Evolutionary conservation across 1,139 yeast species (phyloP).

Genomic region (Saccharomyces hybrid): DNA sequence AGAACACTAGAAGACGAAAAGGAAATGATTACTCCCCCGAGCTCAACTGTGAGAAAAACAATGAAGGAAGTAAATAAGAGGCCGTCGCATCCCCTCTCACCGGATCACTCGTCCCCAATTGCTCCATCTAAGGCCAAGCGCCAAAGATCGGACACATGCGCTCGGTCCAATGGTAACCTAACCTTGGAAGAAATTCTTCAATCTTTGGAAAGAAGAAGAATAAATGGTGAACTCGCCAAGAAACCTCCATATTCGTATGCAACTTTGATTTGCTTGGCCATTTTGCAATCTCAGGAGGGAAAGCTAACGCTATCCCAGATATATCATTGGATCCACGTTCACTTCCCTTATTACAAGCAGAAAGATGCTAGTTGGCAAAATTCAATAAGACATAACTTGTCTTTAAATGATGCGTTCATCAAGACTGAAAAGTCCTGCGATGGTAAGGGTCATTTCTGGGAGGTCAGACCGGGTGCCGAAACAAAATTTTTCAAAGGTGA

Average conservation of each 20-base stretch:
- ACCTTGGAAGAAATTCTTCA: slow-evolving; percentile 18
- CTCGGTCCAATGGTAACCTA: slow-evolving; percentile 18
- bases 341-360: slow-evolving; percentile 73
- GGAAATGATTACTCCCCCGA: slow-evolving; percentile 23
- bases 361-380: slow-evolving; percentile 95
- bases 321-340: slow-evolving; percentile 84
- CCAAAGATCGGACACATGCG: slow-evolving; percentile 11
- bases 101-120: slow-evolving; percentile 42
- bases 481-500: slow-evolving; percentile 62
- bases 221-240: slow-evolving; percentile 26
- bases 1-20: slow-evolving; percentile 5
- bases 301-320: slow-evolving; percentile 83
- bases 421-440: slow-evolving; percentile 90
- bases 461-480: slow-evolving; percentile 76
- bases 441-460: slow-evolving; percentile 97
- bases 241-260: slow-evolving; percentile 97
- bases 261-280: slow-evolving; percentile 87
- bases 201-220: slow-evolving; percentile 18
- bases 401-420: slow-evolving; percentile 77
- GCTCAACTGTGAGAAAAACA: slow-evolving; percentile 16
- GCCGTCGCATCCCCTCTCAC: slow-evolving; percentile 33
- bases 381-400: slow-evolving; percentile 78
- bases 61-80: neutral
- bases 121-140: slow-evolving; percentile 20
- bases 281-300: slow-evolving; percentile 71